phyloP scores from a whole-genome alignment of 2,329 filamentous ascomycete genomes.

The Phialophora verrucosa region DNA sequence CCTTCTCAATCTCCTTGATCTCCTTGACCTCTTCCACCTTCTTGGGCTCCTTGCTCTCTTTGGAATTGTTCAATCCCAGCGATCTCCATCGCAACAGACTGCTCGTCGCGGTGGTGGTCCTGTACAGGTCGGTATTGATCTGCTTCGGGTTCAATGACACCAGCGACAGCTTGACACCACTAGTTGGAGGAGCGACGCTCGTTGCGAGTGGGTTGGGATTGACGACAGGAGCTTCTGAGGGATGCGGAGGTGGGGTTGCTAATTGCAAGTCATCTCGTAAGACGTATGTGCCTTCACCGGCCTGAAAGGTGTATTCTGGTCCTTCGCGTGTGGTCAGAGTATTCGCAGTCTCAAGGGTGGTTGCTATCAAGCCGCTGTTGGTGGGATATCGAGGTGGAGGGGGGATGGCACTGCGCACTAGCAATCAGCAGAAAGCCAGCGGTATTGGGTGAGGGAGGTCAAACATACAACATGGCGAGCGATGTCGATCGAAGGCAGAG shows the following conservation, averaged over 20 bases:
- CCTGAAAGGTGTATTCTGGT: conserved; percentile 85
- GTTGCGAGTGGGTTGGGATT: conserved; percentile 93
- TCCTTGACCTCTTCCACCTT: conserved; percentile 54
- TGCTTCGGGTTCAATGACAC: conserved; percentile 71
- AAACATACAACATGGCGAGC: conserved; percentile 38
- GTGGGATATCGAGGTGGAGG: conserved; percentile 81
- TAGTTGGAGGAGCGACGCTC: conserved; percentile 78
- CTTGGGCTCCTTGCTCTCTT: conserved; percentile 42
- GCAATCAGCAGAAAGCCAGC: conserved; percentile 19
- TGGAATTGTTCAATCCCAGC: conserved; percentile 36
- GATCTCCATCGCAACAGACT: conserved; percentile 41
- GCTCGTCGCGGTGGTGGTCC: conserved; percentile 59
- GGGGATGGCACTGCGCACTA: conserved; percentile 70
- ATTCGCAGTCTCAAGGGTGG: conserved; percentile 94
- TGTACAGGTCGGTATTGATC: conserved; percentile 54
- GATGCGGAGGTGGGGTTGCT: conserved; percentile 92
- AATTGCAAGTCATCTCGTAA: conserved; percentile 90
- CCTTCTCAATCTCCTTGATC: conserved; percentile 67
- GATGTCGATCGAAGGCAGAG: conserved; percentile 3
- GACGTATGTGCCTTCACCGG: conserved; percentile 92
- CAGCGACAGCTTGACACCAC: conserved; percentile 83
- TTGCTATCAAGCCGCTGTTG: conserved; percentile 69
- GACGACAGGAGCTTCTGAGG: conserved; percentile 83
- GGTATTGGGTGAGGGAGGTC: neutral
- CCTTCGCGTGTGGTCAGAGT: conserved; percentile 78